Conservation (phyloP, 1,284 basidiomycete species). For the Boletus semigastroideus region DNA sequence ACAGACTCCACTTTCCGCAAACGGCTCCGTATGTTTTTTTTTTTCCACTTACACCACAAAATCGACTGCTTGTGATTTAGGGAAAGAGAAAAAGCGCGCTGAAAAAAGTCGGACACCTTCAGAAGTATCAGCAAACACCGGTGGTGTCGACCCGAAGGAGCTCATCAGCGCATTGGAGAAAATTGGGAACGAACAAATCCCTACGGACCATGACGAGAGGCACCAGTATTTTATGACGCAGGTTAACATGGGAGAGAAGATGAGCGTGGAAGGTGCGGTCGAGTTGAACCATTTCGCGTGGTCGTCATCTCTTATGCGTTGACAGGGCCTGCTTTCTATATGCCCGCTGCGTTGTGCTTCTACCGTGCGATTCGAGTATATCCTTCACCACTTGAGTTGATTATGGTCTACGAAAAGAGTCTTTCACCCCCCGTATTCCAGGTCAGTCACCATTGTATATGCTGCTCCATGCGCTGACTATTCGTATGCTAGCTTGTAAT, state of each 20-base stretch:
- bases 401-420: constrained; percentile 92
- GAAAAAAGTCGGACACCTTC: constrained; percentile 74
- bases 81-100: constrained; percentile 88
- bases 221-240: constrained; percentile 92
- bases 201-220: constrained; percentile 68
- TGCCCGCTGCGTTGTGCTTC: constrained; percentile 87
- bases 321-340: constrained; percentile 73
- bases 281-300: neutral
- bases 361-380: constrained; percentile 94
- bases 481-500: constrained; percentile 64
- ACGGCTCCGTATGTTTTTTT: constrained; percentile 73
- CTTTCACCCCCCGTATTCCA: constrained; percentile 87
- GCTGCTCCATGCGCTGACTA: neutral
- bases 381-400: constrained; percentile 88
- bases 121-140: constrained; percentile 38
- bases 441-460: constrained; percentile 38
- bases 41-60: constrained; percentile 1
- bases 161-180: constrained; percentile 61
- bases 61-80: constrained; percentile 41
- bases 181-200: constrained; percentile 64
- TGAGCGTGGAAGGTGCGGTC: constrained; percentile 71
- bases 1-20: constrained; percentile 89
- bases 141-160: constrained; percentile 47
- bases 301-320: constrained; percentile 2
- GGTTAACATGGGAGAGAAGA: constrained; percentile 84